A percentile compares a stretch with the other conserved stretches of the same genome.
phyloP scores from a whole-genome alignment of 1,284 basidiomycete genomes.

The Sphaerobolus stellatus region DNA sequence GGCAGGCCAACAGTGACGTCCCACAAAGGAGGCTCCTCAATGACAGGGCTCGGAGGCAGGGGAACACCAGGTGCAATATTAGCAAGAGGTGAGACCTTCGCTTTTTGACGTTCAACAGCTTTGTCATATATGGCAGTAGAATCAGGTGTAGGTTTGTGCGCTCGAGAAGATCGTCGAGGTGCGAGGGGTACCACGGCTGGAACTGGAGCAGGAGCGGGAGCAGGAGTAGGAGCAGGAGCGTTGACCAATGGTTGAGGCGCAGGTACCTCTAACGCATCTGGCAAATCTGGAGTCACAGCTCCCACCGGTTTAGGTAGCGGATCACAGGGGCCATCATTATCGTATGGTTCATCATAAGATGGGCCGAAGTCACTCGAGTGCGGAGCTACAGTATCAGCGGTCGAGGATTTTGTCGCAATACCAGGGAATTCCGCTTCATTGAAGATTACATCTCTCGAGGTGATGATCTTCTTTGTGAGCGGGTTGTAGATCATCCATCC shows the following conservation, averaged over 20 bases:
- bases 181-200: not conserved
- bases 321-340: too few relatives aligned
- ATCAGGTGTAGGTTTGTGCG: not conserved
- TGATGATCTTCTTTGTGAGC: constrained; percentile 20
- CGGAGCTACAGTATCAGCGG: constrained; percentile 4
- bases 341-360: too few relatives aligned
- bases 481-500: constrained; percentile 34
- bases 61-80: not conserved
- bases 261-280: too few relatives aligned
- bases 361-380: too few relatives aligned
- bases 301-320: too few relatives aligned
- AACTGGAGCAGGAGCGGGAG: constrained; percentile 6
- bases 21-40: not conserved
- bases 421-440: constrained; percentile 26
- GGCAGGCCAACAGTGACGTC: not conserved
- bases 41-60: not conserved
- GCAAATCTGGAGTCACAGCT: too few relatives aligned
- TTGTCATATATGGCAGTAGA: constrained; percentile 4
- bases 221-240: constrained; percentile 3
- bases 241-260: too few relatives aligned
- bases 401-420: constrained; percentile 10
- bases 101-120: not conserved
- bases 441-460: constrained; percentile 27
- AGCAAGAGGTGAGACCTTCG: not conserved
- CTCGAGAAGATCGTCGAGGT: not conserved